Conservation (phyloP, 2,329 filamentous ascomycete species). For the Blastomyces emzantsi region DNA sequence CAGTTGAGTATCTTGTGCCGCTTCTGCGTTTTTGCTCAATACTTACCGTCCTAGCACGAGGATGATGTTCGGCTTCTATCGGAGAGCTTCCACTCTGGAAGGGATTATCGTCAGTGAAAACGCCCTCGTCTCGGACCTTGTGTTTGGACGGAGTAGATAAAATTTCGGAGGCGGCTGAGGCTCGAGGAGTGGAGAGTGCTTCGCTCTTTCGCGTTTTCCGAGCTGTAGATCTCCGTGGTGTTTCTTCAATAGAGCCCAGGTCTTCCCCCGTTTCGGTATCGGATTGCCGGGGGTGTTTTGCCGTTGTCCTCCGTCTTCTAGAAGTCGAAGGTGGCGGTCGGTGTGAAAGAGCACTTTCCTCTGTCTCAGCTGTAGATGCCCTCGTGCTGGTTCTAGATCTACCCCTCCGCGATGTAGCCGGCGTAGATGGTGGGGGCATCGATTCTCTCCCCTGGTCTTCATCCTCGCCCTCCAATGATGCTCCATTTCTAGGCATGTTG, state of each 20-base stretch:
- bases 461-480: conserved; percentile 45
- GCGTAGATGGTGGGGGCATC: conserved; percentile 41
- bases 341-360: conserved; percentile 24
- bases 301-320: conserved; percentile 45
- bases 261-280: conserved; percentile 46
- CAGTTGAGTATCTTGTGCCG: conserved; percentile 33
- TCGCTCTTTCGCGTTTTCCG: conserved; percentile 46
- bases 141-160: conserved; percentile 36
- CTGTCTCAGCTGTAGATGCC: conserved; percentile 31
- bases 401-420: conserved; percentile 42
- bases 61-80: conserved; percentile 38
- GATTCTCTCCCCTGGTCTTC: conserved; percentile 54
- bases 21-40: conserved; percentile 45
- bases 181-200: conserved; percentile 25
- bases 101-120: conserved; percentile 83
- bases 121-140: conserved; percentile 43
- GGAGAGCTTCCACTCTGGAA: conserved; percentile 82
- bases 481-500: conserved; percentile 54
- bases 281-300: conserved; percentile 44
- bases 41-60: conserved; percentile 28
- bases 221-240: conserved; percentile 37
- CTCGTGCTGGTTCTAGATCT: conserved; percentile 45
- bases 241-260: conserved; percentile 26
- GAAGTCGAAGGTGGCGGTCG: conserved; percentile 31
- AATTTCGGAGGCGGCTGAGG: conserved; percentile 21